These are phyloP conservation scores for Russula brevipes DNA, from an alignment of 768 basidiomycete species.

Conservation along the genomic window DNA sequence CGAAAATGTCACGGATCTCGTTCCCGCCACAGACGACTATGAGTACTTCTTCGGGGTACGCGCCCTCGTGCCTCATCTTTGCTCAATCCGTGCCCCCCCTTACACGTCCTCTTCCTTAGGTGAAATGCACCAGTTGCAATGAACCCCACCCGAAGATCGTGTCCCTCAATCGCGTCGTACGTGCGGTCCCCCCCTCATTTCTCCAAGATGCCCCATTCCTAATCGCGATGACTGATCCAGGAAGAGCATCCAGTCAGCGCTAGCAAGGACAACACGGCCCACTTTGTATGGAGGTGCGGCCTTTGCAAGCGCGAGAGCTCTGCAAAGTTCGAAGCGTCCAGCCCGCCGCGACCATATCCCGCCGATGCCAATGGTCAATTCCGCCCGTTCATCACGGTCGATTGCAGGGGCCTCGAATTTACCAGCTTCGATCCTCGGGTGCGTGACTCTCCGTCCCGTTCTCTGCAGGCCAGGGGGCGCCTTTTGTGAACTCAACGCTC, in stretches of 20 bases:
- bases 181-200: background rate
- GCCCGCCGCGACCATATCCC: slow-evolving; percentile 49
- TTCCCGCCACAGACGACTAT: slow-evolving; percentile 61
- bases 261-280: slow-evolving; percentile 61
- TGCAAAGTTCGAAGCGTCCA: slow-evolving; percentile 64
- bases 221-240: slow-evolving; percentile 36
- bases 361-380: slow-evolving; percentile 57
- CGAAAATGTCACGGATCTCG: slow-evolving; percentile 68
- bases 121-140: slow-evolving; percentile 75
- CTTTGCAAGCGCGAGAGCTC: slow-evolving; percentile 76
- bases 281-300: slow-evolving; percentile 80
- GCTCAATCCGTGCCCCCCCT: background rate
- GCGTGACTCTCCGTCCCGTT: slow-evolving; percentile 24
- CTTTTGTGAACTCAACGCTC: background rate
- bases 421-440: slow-evolving; percentile 70
- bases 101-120: slow-evolving; percentile 37
- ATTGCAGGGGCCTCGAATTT: slow-evolving; percentile 87
- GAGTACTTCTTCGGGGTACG: slow-evolving; percentile 75
- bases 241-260: slow-evolving; percentile 61
- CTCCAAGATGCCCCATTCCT: background rate
- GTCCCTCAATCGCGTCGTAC: slow-evolving; percentile 64
- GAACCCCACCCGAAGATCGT: slow-evolving; percentile 71
- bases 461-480: background rate
- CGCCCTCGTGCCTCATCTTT: background rate
- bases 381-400: slow-evolving; percentile 61